Evolutionary conservation across 2,329 filamentous ascomycete species (phyloP).

Genomic region (Cryoendolithus antarcticus): DNA sequence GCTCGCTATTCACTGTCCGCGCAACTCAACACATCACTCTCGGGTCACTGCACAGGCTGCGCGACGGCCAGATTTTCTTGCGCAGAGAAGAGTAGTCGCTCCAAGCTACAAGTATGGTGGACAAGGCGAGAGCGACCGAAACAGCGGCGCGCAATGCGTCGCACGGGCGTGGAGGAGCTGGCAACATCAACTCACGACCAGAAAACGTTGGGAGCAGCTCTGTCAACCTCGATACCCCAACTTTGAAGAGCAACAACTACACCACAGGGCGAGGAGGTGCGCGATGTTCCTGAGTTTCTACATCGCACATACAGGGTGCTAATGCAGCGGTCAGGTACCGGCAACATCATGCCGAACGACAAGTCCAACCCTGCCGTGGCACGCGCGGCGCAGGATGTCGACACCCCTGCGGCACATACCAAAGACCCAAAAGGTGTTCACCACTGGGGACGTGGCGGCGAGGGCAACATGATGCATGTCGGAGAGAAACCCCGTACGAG

Average conservation of each 20-base stretch:
- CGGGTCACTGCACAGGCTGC: too few relatives aligned
- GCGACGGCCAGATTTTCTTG: too few relatives aligned
- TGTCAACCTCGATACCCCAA: slow-evolving; percentile 66
- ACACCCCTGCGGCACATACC: slow-evolving; percentile 33
- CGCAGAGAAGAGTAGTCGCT: too few relatives aligned
- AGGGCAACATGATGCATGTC: slow-evolving; percentile 51
- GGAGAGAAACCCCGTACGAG: slow-evolving; percentile 12
- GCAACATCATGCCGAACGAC: slow-evolving; percentile 80
- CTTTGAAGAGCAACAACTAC: slow-evolving; percentile 69
- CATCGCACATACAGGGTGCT: not conserved
- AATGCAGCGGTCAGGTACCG: slow-evolving; percentile 41
- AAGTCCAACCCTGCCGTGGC: slow-evolving; percentile 47
- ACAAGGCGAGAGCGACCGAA: slow-evolving; percentile 1
- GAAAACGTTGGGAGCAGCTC: slow-evolving; percentile 21
- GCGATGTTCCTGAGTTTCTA: not conserved
- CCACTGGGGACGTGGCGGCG: slow-evolving; percentile 62
- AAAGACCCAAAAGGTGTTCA: slow-evolving; percentile 46
- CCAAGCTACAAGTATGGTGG: not conserved
- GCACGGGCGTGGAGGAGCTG: slow-evolving; percentile 65
- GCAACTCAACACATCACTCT: too few relatives aligned
- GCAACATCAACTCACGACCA: slow-evolving; percentile 35
- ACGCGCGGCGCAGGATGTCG: slow-evolving; percentile 71
- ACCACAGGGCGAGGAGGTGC: slow-evolving; percentile 82
- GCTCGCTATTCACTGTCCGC: too few relatives aligned
- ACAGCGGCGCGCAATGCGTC: slow-evolving; percentile 2